Evolutionary conservation across 306 rosid species (phyloP).

Genomic region (Gynostemma pentaphyllum): DNA sequence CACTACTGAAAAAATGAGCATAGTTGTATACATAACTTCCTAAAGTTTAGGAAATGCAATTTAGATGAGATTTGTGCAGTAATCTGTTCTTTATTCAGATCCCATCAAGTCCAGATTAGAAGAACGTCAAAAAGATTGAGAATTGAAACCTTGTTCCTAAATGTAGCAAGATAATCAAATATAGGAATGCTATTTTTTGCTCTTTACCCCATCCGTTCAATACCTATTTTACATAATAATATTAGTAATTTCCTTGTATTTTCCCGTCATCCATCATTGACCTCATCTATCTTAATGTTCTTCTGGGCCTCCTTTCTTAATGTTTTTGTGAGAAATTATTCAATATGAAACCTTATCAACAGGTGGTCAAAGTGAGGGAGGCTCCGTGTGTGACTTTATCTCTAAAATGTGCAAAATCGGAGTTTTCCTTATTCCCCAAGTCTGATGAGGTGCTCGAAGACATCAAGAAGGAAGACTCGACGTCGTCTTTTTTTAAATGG

Average conservation of each 20-base stretch:
- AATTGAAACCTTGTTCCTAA: too few species aligned
- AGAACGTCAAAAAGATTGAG: too few species aligned
- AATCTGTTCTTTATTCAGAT: background rate
- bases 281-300: background rate
- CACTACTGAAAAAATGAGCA: background rate
- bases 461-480: constrained; percentile 14
- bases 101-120: background rate
- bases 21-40: background rate
- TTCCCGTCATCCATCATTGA: background rate
- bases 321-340: background rate
- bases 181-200: too few species aligned
- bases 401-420: constrained; percentile 29
- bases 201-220: too few species aligned
- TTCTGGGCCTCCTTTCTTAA: background rate
- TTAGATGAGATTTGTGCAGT: background rate
- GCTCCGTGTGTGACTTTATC: constrained; percentile 38
- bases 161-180: too few species aligned
- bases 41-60: background rate
- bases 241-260: background rate
- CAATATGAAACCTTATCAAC: background rate
- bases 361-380: constrained; percentile 55
- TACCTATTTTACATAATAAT: too few species aligned
- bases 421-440: constrained; percentile 21
- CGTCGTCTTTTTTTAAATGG: constrained; percentile 32
- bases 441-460: constrained; percentile 13